Conservation (phyloP, 805 yeast species). For the Barnettozyma siamensis region DNA sequence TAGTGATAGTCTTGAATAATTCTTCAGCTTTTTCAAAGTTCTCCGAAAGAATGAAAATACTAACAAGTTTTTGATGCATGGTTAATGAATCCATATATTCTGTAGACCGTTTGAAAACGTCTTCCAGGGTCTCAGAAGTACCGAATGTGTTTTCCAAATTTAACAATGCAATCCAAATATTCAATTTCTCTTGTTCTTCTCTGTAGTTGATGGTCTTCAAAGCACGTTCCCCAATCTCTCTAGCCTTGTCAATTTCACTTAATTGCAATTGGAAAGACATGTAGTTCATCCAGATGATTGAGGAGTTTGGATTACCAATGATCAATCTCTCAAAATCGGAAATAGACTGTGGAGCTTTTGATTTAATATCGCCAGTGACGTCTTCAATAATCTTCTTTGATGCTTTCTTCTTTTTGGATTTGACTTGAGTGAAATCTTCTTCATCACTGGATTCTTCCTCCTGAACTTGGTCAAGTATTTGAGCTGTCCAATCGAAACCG, state of each 20-base stretch:
- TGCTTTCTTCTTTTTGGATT: conserved; percentile 42
- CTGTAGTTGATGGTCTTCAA: conserved; percentile 83
- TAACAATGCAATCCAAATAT: conserved; percentile 92
- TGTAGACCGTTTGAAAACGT: conserved; percentile 73
- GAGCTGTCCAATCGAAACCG: conserved; percentile 96
- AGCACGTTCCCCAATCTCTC: conserved; percentile 91
- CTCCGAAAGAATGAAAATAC: conserved; percentile 70
- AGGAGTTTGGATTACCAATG: conserved; percentile 89
- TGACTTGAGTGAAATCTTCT: conserved; percentile 41
- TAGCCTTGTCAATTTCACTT: conserved; percentile 90
- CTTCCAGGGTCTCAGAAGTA: conserved; percentile 72
- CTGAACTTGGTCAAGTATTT: conserved; percentile 75
- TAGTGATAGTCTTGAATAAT: conserved; percentile 59
- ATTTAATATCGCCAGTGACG: conserved; percentile 74
- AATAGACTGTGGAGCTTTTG: conserved; percentile 87
- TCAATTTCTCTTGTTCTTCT: conserved; percentile 88
- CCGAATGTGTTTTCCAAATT: conserved; percentile 95
- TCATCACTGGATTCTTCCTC: conserved; percentile 47
- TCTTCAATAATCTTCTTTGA: conserved; percentile 51
- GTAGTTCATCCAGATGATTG: conserved; percentile 94
- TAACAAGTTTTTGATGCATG: conserved; percentile 75
- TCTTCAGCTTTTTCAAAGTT: conserved; percentile 65
- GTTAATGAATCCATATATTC: conserved; percentile 86
- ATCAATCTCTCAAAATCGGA: conserved; percentile 88
- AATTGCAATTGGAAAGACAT: conserved; percentile 97